Base-by-base conservation (phyloP, 2,329 filamentous ascomycete genomes). In the Plenodomus biglobosus region DNA sequence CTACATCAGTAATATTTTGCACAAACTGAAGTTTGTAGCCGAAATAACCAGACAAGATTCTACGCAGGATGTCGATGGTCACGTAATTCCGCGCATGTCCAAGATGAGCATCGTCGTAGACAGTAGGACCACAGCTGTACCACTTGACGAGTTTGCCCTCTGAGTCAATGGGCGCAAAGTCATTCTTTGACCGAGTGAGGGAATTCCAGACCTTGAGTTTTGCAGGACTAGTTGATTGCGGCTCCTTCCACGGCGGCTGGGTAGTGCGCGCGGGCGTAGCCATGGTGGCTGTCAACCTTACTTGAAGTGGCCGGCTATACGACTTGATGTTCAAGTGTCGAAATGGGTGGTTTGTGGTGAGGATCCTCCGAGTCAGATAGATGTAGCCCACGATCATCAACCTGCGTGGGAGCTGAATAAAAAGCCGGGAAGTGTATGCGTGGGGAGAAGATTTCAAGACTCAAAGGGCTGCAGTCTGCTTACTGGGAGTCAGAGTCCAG, bases 1-100 rank as follows among this genome's bases (percentile, higher is more conserved):
- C 70, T 3, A 74, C 68, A 52, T 73, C 91, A 21, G 91, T 95
- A 55, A 94, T 90, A 74, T 95, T 95, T 86, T 95, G 94, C 57
- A 95, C 88, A 74, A 95, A 95, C 51, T 85, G 84, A 58, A 96
- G 83, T 36, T 90, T 77, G 71, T 88, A 94, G 52, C 84, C 83
- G 70, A 95, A 95, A 73, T 94, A 92, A 70, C 92, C 85, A 64
- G 82, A 78, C 72, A 95, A 75, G 61, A 95, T 89, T 62, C 91
- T 85, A 52, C 91, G 83, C 3, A 95, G 85, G 56, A 95, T 91
- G 71, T 96, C 91, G 38, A 89, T 92, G 41, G 86, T 89, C 55
- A 95, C 88, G 81, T 95, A 95, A 75, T 95, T 95, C 60, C 90
- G 80, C 22, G 89, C 90, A 73, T 95, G 90, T 22, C 90, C 87